Conservation (phyloP, 495 filamentous ascomycete species). For the Oleoguttula mirabilis region DNA sequence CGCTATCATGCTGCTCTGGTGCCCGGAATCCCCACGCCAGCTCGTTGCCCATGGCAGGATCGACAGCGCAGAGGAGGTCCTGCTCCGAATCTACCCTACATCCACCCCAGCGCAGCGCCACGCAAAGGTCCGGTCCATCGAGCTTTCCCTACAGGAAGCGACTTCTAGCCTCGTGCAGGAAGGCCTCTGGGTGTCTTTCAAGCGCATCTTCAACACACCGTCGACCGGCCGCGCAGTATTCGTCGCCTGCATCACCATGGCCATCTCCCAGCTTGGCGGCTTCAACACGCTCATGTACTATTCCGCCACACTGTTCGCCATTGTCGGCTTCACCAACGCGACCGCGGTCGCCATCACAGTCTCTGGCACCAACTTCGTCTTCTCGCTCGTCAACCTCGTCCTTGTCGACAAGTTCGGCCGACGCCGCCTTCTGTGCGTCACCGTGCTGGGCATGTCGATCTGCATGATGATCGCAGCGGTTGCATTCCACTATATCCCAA, state of each 20-base stretch:
- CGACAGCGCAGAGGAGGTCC: background rate
- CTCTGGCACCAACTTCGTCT: slow-evolving; percentile 10
- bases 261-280: slow-evolving; percentile 13
- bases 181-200: slow-evolving; percentile 2
- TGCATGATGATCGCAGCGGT: slow-evolving; percentile 10
- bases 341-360: slow-evolving; percentile 13
- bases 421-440: slow-evolving; percentile 2
- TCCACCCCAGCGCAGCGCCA: slow-evolving; percentile 10
- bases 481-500: slow-evolving; percentile 8
- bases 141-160: slow-evolving; percentile 10
- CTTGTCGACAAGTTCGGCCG: slow-evolving; percentile 14
- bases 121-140: slow-evolving; percentile 9
- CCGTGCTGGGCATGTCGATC: slow-evolving; percentile 8
- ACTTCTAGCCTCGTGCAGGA: slow-evolving; percentile 1
- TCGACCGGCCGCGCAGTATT: slow-evolving; percentile 6
- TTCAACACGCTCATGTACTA: slow-evolving; percentile 14
- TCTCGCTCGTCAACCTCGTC: slow-evolving; percentile 10
- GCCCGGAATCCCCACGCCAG: slow-evolving; percentile 8
- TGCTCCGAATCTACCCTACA: slow-evolving; percentile 6
- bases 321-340: slow-evolving; percentile 11
- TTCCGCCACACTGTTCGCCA: background rate
- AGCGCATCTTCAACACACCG: slow-evolving; percentile 13
- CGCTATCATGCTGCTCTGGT: slow-evolving; percentile 6
- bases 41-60: slow-evolving; percentile 2
- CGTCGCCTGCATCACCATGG: slow-evolving; percentile 11